Evolutionary conservation across 2,329 filamentous ascomycete genomes (phyloP).

Genomic region (Cordyceps militaris): DNA sequence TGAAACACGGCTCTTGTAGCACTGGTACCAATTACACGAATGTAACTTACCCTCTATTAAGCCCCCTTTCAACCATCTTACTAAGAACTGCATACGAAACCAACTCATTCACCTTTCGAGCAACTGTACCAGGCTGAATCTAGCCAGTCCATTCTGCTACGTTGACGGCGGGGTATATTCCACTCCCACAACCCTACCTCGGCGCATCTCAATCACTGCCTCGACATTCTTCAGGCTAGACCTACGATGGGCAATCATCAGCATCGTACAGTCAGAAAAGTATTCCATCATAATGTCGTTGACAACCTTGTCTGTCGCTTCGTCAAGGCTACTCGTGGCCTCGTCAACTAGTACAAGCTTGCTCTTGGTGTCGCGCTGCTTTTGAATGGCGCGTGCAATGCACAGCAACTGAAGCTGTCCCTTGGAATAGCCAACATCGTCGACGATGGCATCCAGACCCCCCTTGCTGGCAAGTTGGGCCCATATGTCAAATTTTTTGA

Average conservation of each 20-base stretch:
- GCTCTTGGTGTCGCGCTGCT: constrained; percentile 16
- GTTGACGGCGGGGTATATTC: too few relatives aligned
- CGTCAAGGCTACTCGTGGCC: constrained; percentile 5
- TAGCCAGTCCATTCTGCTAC: too few relatives aligned
- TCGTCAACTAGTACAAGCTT: constrained; percentile 11
- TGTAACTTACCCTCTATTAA: too few relatives aligned
- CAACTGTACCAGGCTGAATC: too few relatives aligned
- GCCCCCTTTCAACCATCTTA: too few relatives aligned
- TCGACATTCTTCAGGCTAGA: too few relatives aligned
- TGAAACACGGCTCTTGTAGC: too few relatives aligned
- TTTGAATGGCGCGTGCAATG: constrained; percentile 48
- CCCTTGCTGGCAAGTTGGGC: constrained; percentile 19
- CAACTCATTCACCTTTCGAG: too few relatives aligned
- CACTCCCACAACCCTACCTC: too few relatives aligned
- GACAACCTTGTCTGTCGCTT: background rate
- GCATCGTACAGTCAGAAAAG: background rate
- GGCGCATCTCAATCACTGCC: too few relatives aligned
- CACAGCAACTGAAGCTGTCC: constrained; percentile 57
- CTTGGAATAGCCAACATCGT: constrained; percentile 38
- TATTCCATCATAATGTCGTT: background rate
- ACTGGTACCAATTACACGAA: too few relatives aligned
- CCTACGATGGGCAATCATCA: background rate
- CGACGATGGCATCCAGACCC: constrained; percentile 28
- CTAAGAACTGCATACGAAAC: too few relatives aligned
- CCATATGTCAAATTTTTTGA: constrained; percentile 15